Conservation (phyloP, 768 basidiomycete genomes). For the Clitopilus passeckerianus region DNA sequence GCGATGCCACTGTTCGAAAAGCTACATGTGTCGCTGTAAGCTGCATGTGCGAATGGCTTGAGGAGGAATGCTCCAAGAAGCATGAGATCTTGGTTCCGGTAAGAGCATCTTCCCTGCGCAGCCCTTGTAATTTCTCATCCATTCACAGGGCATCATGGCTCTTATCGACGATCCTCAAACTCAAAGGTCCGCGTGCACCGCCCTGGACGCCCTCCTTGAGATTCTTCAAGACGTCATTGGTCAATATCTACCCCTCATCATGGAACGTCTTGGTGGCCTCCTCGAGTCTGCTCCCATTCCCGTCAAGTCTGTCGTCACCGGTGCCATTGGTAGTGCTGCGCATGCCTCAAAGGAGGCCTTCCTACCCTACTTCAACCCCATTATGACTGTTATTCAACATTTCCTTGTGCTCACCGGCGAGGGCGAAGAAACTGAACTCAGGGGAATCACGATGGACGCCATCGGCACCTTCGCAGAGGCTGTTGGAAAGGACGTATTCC, state of each 20-base stretch:
- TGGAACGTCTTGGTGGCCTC: constrained; percentile 87
- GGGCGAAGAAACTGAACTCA: constrained; percentile 90
- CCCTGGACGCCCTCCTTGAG: constrained; percentile 94
- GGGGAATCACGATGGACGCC: constrained; percentile 98
- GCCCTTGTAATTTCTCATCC: background rate
- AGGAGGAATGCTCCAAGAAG: constrained; percentile 83
- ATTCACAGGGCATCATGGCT: constrained; percentile 75
- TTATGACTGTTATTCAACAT: constrained; percentile 82
- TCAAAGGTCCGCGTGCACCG: constrained; percentile 92
- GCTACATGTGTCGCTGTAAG: constrained; percentile 95
- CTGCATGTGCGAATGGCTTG: constrained; percentile 96
- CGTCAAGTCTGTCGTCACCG: constrained; percentile 93
- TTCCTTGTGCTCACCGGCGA: constrained; percentile 84
- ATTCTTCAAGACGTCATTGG: constrained; percentile 88
- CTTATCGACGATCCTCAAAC: constrained; percentile 84
- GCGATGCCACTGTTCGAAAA: constrained; percentile 82
- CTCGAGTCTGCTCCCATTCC: constrained; percentile 82
- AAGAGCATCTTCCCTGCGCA: constrained; percentile 14
- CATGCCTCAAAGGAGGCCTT: constrained; percentile 92
- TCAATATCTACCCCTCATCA: constrained; percentile 88
- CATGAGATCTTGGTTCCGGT: constrained; percentile 86
- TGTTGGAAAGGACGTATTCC: constrained; percentile 89
- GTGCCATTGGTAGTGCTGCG: constrained; percentile 96
- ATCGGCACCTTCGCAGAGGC: constrained; percentile 98
- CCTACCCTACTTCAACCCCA: constrained; percentile 89